Evolutionary conservation across 2,329 filamentous ascomycete species (phyloP).

Genomic region (Pseudogymnoascus pannorum): DNA sequence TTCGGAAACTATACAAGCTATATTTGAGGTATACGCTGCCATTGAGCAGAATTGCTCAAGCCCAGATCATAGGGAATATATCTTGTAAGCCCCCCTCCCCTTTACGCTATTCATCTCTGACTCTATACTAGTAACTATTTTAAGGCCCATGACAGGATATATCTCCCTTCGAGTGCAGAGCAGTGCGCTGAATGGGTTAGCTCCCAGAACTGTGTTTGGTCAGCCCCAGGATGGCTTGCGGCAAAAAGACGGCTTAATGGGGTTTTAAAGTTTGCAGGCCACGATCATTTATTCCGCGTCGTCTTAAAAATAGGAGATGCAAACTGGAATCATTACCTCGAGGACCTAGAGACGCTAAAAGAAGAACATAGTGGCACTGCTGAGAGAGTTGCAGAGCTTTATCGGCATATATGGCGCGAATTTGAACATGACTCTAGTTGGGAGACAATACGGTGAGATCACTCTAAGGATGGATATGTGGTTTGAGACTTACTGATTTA

Average conservation of each 20-base stretch:
- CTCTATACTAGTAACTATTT: neutral
- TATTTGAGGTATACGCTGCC: neutral
- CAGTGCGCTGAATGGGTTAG: neutral
- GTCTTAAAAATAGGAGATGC: neutral
- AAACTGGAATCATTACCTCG: constrained; percentile 6
- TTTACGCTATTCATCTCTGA: neutral
- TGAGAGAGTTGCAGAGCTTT: neutral
- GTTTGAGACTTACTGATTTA: neutral
- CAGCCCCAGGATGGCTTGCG: neutral
- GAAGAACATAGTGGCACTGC: neutral
- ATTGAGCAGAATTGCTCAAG: constrained; percentile 1
- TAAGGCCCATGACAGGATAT: neutral
- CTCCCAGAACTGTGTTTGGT: neutral
- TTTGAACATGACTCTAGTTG: neutral
- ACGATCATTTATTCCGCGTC: neutral
- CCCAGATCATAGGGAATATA: neutral
- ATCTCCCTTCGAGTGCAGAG: neutral
- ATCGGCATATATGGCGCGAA: neutral
- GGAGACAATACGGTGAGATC: neutral
- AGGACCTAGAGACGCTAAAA: neutral
- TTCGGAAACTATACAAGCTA: neutral
- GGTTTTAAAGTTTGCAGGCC: neutral
- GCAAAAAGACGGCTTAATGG: neutral
- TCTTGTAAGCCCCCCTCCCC: neutral
- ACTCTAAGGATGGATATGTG: neutral